Percentiles rank a stretch among this genome's conserved stretches.
These are phyloP conservation scores for Solanum arcanum DNA, from an alignment of 257 asterid species.

Conservation along the genomic window DNA sequence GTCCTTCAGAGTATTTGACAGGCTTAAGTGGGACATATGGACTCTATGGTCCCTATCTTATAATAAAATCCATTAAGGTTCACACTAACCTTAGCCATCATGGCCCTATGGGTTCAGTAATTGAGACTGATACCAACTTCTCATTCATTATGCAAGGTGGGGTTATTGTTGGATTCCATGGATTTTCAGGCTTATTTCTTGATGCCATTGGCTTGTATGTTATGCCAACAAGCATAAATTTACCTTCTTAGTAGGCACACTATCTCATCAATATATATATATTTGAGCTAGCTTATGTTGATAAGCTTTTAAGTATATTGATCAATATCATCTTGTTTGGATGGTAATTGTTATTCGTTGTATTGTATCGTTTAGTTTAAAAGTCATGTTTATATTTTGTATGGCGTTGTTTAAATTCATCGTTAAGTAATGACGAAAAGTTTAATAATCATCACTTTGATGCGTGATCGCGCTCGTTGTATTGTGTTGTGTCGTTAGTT, in stretches of 20 bases:
- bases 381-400: not conserved
- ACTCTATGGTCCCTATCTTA: not conserved
- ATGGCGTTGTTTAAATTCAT: not conserved
- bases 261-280: not conserved
- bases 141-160: not conserved
- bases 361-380: not conserved
- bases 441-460: not conserved
- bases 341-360: not conserved
- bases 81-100: not conserved
- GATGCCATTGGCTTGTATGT: conserved; percentile 1
- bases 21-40: not conserved
- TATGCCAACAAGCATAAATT: not conserved
- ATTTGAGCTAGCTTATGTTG: not conserved
- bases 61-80: not conserved
- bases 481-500: too few species aligned
- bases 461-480: not conserved
- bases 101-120: not conserved
- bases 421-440: not conserved
- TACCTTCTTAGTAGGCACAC: not conserved
- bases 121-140: not conserved
- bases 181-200: not conserved
- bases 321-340: too few species aligned
- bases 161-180: not conserved
- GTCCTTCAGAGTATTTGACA: not conserved
- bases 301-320: not conserved